Conservation (phyloP, 495 filamentous ascomycete genomes). For the Extremus antarcticus region DNA sequence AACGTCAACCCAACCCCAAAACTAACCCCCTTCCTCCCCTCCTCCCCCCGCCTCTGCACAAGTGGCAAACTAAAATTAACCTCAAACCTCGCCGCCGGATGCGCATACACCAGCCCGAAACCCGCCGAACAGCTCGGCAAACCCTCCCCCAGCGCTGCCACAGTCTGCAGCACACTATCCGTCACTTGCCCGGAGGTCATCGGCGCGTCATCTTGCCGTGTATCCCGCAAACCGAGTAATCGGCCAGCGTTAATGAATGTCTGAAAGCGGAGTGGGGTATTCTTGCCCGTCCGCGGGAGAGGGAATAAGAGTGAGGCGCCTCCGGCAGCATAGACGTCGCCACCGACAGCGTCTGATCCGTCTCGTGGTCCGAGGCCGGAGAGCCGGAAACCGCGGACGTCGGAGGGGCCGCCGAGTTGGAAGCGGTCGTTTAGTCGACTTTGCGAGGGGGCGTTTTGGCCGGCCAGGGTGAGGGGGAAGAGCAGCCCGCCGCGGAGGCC, state of each 20-base stretch:
- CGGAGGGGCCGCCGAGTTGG: slow-evolving; percentile 83
- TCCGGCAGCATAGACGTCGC: slow-evolving; percentile 81
- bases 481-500: slow-evolving; percentile 54
- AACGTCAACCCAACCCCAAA: slow-evolving; percentile 93
- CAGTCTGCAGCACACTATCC: slow-evolving; percentile 40
- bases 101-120: slow-evolving; percentile 84
- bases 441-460: slow-evolving; percentile 40
- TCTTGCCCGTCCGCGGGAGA: slow-evolving; percentile 62
- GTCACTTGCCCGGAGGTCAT: slow-evolving; percentile 45
- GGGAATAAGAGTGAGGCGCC: slow-evolving; percentile 76
- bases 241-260: slow-evolving; percentile 85
- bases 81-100: slow-evolving; percentile 85
- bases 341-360: slow-evolving; percentile 72
- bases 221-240: slow-evolving; percentile 60
- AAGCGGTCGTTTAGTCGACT: slow-evolving; percentile 91
- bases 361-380: slow-evolving; percentile 82
- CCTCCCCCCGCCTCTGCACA: slow-evolving; percentile 68
- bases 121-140: slow-evolving; percentile 80
- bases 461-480: slow-evolving; percentile 48
- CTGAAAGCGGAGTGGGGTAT: slow-evolving; percentile 79
- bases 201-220: slow-evolving; percentile 19
- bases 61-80: slow-evolving; percentile 86
- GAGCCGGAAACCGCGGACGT: slow-evolving; percentile 86
- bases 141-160: slow-evolving; percentile 58
- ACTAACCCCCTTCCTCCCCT: slow-evolving; percentile 78